Percentiles rank a stretch among this genome's conserved stretches.
These are phyloP conservation scores for Acer campestre DNA, from an alignment of 345 rosid species.

Conservation along the genomic window DNA sequence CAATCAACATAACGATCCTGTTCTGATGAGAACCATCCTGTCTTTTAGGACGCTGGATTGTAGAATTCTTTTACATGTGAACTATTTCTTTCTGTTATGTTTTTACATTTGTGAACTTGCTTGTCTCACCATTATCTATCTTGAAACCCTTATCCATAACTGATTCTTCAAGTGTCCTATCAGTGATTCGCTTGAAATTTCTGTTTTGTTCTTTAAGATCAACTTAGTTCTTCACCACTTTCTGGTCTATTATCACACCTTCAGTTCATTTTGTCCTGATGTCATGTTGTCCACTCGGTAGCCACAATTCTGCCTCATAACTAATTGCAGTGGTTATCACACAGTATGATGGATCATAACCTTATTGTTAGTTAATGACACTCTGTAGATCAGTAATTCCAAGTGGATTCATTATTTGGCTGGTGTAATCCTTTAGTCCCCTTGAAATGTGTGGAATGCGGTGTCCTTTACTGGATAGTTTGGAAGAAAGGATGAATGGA, in stretches of 20 bases:
- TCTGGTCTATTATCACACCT: background rate
- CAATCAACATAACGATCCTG: background rate
- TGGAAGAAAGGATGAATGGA: background rate
- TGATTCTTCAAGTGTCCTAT: too few species aligned
- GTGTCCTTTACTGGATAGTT: background rate
- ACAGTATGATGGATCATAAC: background rate
- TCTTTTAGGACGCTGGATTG: background rate
- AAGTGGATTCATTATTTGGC: background rate
- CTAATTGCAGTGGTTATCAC: background rate
- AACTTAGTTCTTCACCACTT: background rate
- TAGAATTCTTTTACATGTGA: background rate
- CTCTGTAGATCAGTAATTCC: background rate
- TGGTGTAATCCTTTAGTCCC: background rate
- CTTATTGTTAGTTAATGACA: background rate
- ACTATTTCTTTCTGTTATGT: background rate
- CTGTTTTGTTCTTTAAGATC: background rate
- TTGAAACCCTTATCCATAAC: background rate
- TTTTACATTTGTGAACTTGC: background rate
- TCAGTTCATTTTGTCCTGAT: background rate
- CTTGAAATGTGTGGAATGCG: background rate
- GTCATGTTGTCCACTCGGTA: background rate
- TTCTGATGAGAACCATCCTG: background rate
- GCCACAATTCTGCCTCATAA: background rate
- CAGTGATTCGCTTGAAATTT: too few species aligned
- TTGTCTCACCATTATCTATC: background rate